Evolutionary conservation across 257 asterid species (phyloP).

Genomic region (Nicotiana noctiflora): DNA sequence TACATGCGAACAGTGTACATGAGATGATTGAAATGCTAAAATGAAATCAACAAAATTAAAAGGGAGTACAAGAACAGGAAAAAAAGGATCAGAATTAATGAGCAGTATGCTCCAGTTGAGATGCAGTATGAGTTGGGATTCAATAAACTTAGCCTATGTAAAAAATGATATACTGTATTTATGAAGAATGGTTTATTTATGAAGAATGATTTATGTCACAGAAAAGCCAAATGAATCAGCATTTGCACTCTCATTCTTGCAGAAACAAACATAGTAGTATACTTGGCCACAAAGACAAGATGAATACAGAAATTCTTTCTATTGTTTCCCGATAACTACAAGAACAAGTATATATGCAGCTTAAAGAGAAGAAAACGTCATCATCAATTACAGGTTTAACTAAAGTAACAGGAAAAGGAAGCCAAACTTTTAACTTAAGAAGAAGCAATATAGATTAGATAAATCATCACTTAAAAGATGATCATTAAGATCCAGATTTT

Average conservation of each 20-base stretch:
- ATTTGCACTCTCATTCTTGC: background rate
- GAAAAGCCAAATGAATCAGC: background rate
- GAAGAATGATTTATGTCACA: background rate
- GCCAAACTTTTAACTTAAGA: too few species aligned
- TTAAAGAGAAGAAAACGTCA: too few species aligned
- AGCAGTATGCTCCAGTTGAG: background rate
- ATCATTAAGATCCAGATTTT: background rate
- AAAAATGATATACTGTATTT: too few species aligned
- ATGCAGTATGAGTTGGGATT: background rate
- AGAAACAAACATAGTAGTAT: background rate
- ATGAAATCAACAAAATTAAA: background rate
- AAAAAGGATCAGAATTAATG: background rate
- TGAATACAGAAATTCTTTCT: background rate
- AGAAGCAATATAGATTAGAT: background rate
- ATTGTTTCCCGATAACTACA: background rate
- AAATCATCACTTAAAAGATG: background rate
- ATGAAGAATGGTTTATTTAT: too few species aligned
- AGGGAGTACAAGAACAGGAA: background rate
- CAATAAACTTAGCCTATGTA: background rate
- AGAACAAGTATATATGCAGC: background rate
- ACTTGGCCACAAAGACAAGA: background rate
- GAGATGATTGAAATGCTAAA: constrained; percentile 2
- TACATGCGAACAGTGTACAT: constrained; percentile 17
- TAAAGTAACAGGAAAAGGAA: too few species aligned
- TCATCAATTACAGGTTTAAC: too few species aligned